These are phyloP conservation scores for Cutaneotrichosporon mucoides DNA, from an alignment of 1,284 basidiomycete species.

Conservation along the genomic window DNA sequence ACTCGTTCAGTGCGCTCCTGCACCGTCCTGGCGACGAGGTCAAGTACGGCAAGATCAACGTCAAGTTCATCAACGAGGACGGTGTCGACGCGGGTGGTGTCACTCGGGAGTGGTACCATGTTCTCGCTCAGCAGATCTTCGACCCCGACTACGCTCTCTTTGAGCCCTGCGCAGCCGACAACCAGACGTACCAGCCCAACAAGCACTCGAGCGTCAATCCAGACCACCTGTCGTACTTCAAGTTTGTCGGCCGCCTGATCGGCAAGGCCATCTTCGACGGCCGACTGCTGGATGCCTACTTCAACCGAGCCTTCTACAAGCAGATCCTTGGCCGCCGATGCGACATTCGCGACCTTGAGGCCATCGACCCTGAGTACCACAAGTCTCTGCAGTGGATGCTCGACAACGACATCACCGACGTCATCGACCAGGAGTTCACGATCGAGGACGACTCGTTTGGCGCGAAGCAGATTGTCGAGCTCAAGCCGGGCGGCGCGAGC, in stretches of 20 bases:
- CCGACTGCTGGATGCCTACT: slow-evolving; percentile 96
- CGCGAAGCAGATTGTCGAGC: slow-evolving; percentile 73
- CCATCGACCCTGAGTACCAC: slow-evolving; percentile 83
- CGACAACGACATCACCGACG: slow-evolving; percentile 48
- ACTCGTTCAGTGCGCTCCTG: slow-evolving; percentile 89
- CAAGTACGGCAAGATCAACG: slow-evolving; percentile 95
- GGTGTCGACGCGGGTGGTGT: slow-evolving; percentile 98
- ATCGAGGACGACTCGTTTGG: slow-evolving; percentile 67
- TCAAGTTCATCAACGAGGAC: slow-evolving; percentile 96
- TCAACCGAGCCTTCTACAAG: slow-evolving; percentile 89
- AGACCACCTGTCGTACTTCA: slow-evolving; percentile 96
- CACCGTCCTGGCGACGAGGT: slow-evolving; percentile 91
- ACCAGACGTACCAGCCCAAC: slow-evolving; percentile 93
- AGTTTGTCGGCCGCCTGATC: slow-evolving; percentile 95
- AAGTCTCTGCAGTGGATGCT: slow-evolving; percentile 51
- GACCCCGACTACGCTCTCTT: slow-evolving; percentile 96
- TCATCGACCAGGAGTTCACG: slow-evolving; percentile 51
- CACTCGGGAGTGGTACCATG: slow-evolving; percentile 98
- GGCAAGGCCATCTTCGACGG: slow-evolving; percentile 90
- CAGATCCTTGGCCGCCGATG: slow-evolving; percentile 87
- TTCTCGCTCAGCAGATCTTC: slow-evolving; percentile 97
- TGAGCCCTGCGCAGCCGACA: slow-evolving; percentile 93
- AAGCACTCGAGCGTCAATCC: slow-evolving; percentile 76
- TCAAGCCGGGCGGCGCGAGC: slow-evolving; percentile 77
- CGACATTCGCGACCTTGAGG: slow-evolving; percentile 90